A percentile compares a stretch with the other conserved stretches of the same genome.
Evolutionary conservation across 495 filamentous ascomycete genomes (phyloP).

Genomic region (Xylaria acuta): DNA sequence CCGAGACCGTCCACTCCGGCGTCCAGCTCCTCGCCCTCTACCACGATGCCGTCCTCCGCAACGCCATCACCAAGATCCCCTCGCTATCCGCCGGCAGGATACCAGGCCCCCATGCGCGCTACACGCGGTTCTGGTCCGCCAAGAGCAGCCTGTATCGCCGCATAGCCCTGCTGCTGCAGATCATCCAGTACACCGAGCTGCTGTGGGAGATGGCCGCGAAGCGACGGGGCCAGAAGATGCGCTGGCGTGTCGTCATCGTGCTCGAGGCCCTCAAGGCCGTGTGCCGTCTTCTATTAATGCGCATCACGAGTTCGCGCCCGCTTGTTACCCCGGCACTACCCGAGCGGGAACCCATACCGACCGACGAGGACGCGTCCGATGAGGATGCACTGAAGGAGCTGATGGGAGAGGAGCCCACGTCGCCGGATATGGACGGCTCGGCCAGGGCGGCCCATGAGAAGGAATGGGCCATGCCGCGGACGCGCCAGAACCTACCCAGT

Average conservation of each 20-base stretch:
- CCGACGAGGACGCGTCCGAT: constrained; percentile 52
- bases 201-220: constrained; percentile 85
- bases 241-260: constrained; percentile 89
- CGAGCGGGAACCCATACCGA: constrained; percentile 76
- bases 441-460: constrained; percentile 45
- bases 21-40: constrained; percentile 92
- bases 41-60: constrained; percentile 86
- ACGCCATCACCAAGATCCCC: constrained; percentile 58
- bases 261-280: constrained; percentile 87
- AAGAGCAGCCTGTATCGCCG: constrained; percentile 77
- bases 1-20: constrained; percentile 87
- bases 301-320: constrained; percentile 83
- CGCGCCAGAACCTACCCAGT: constrained; percentile 79
- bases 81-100: constrained; percentile 46
- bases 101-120: constrained; percentile 81
- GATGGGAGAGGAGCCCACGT: constrained; percentile 37
- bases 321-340: constrained; percentile 83
- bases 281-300: constrained; percentile 81
- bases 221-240: constrained; percentile 77
- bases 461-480: constrained; percentile 95
- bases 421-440: constrained; percentile 29
- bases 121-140: constrained; percentile 86
- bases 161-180: constrained; percentile 79
- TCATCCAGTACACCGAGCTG: constrained; percentile 91
- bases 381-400: constrained; percentile 49